Percentiles rank a stretch among this genome's conserved stretches.
phyloP scores from a whole-genome alignment of 2,329 filamentous ascomycete genomes.

The Pseudofabraea citricarpa region DNA sequence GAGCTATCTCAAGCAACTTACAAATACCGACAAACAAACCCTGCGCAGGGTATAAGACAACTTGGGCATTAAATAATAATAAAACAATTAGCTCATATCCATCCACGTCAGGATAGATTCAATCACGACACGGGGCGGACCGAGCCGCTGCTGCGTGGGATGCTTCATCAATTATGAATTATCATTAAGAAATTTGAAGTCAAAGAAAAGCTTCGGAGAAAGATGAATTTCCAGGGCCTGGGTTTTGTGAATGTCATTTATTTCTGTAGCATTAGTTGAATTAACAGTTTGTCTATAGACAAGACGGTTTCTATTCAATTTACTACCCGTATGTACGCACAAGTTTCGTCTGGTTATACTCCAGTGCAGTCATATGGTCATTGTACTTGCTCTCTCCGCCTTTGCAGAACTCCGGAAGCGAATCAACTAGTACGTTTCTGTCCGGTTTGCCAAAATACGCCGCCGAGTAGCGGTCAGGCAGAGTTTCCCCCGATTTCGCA shows the following conservation, averaged over 20 bases:
- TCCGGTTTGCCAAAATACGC: constrained; percentile 2
- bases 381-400: not conserved
- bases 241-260: too few relatives aligned
- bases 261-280: not conserved
- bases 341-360: constrained; percentile 4
- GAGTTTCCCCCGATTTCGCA: not conserved
- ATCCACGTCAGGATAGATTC: too few relatives aligned
- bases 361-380: constrained; percentile 4
- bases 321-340: constrained; percentile 2
- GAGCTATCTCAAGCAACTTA: too few relatives aligned
- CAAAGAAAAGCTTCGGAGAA: too few relatives aligned
- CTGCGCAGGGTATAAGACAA: too few relatives aligned
- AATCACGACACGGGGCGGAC: too few relatives aligned
- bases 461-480: constrained; percentile 1
- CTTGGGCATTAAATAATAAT: not conserved
- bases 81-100: too few relatives aligned
- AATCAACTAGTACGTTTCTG: not conserved
- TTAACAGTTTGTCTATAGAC: not conserved
- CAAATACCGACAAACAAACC: too few relatives aligned
- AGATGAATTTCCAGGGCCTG: too few relatives aligned
- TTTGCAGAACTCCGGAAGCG: constrained; percentile 1
- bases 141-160: too few relatives aligned
- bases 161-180: not conserved
- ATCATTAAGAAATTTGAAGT: not conserved
- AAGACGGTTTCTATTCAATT: not conserved